Conservation (phyloP, 768 basidiomycete species). For the Mrakia frigida region DNA sequence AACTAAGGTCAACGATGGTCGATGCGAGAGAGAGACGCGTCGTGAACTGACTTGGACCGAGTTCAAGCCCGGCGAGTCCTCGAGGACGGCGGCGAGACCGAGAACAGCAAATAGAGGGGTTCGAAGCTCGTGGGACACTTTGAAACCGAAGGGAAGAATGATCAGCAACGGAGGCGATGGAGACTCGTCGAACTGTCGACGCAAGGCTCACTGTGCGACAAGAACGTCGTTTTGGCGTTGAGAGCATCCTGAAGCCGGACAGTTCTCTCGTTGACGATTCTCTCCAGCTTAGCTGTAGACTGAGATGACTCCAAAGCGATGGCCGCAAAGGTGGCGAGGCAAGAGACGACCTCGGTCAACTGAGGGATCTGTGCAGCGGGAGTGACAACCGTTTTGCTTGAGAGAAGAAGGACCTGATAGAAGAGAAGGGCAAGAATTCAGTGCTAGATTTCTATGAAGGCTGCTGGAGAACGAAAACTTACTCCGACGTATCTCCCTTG, state of each 20-base stretch:
- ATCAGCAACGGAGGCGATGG: not conserved
- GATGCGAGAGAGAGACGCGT: too few relatives aligned
- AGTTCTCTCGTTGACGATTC: slow-evolving; percentile 2
- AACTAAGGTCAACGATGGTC: too few relatives aligned
- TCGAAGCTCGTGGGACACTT: slow-evolving; percentile 27
- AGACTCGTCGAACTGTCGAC: not conserved
- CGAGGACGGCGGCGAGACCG: slow-evolving; percentile 26
- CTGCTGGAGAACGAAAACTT: not conserved
- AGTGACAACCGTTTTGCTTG: slow-evolving; percentile 6
- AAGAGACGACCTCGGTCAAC: slow-evolving; percentile 16
- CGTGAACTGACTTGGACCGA: not conserved
- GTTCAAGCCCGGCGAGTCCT: slow-evolving; percentile 23
- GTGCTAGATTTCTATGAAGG: not conserved
- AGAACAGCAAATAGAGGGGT: slow-evolving; percentile 25
- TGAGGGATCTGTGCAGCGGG: not conserved
- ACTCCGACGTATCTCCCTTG: slow-evolving; percentile 19
- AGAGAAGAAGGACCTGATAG: slow-evolving; percentile 13
- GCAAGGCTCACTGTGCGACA: slow-evolving; percentile 6
- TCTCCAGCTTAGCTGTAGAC: slow-evolving; percentile 17
- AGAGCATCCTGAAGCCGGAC: slow-evolving; percentile 15
- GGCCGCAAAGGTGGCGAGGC: slow-evolving; percentile 19
- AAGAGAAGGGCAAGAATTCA: not conserved
- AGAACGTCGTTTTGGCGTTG: slow-evolving; percentile 6
- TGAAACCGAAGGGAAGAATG: not conserved
- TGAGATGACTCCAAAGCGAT: slow-evolving; percentile 18